Evolutionary conservation across 2,329 filamentous ascomycete species (phyloP).

Genomic region (Alternaria triticimaculans): DNA sequence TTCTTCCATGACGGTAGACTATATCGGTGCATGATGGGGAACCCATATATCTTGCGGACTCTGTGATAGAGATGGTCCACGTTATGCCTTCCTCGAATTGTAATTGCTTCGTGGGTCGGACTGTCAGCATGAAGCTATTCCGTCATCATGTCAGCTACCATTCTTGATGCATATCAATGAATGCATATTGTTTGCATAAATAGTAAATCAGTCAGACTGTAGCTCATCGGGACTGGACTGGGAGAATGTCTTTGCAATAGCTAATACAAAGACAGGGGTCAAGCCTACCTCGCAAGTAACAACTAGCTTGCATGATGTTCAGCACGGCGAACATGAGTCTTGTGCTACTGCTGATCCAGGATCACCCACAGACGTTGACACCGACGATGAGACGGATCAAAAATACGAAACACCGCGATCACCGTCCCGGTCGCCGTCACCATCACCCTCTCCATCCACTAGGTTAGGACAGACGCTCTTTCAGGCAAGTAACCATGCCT

Average conservation of each 20-base stretch:
- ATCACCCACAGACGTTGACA: conserved; percentile 42
- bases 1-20: not conserved
- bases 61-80: not conserved
- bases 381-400: conserved; percentile 22
- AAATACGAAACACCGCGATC: conserved; percentile 28
- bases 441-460: conserved; percentile 30
- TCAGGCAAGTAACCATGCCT: conserved; percentile 36
- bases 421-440: conserved; percentile 22
- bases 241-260: not conserved
- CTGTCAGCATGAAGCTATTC: not conserved
- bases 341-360: conserved; percentile 28
- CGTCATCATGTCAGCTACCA: not conserved
- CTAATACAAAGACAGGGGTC: conserved; percentile 5
- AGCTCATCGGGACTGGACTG: not conserved
- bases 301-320: not conserved
- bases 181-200: not conserved
- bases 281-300: not conserved
- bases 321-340: conserved; percentile 14
- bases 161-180: not conserved
- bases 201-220: not conserved
- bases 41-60: not conserved
- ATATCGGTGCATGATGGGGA: not conserved
- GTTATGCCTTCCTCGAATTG: not conserved
- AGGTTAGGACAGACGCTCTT: conserved; percentile 26
- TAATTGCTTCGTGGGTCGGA: not conserved